A percentile compares a stretch with the other conserved stretches of the same genome.
phyloP scores from a whole-genome alignment of 208 protist species.

The Leishmania tarentolae region DNA sequence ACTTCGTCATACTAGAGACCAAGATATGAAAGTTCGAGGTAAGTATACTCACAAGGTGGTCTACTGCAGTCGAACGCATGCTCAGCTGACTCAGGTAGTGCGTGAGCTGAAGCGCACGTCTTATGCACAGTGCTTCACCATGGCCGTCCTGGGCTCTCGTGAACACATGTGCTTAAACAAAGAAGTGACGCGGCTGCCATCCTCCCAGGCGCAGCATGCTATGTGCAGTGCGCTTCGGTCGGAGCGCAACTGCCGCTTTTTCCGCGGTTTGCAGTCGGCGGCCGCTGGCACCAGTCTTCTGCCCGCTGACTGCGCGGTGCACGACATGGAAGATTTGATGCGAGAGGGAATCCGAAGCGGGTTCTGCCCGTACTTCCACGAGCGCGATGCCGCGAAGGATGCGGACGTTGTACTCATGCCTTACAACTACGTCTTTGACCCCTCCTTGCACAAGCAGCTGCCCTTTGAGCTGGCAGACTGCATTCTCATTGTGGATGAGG shows the following conservation, averaged over 20 bases:
- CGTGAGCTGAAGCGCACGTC: conserved; percentile 94
- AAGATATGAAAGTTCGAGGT: neutral
- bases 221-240: conserved; percentile 74
- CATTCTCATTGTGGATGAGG: conserved; percentile 97
- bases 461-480: conserved; percentile 69
- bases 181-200: conserved; percentile 72
- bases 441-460: conserved; percentile 82
- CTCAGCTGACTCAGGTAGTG: conserved; percentile 98
- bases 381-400: conserved; percentile 73
- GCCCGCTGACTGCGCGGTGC: conserved; percentile 44
- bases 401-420: conserved; percentile 97
- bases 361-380: conserved; percentile 97
- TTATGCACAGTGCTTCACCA: conserved; percentile 76
- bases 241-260: conserved; percentile 80
- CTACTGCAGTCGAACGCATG: conserved; percentile 98
- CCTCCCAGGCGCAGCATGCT: conserved; percentile 61
- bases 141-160: conserved; percentile 94
- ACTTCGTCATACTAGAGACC: conserved; percentile 5
- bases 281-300: conserved; percentile 16
- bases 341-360: conserved; percentile 51
- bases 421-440: conserved; percentile 98
- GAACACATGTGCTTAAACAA: conserved; percentile 97
- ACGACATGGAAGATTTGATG: conserved; percentile 96
- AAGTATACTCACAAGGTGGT: conserved; percentile 68
- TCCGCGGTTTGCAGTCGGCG: conserved; percentile 49